These are phyloP conservation scores for Globisporangium solare DNA, from an alignment of 352 stramenopile species.

Conservation along the genomic window DNA sequence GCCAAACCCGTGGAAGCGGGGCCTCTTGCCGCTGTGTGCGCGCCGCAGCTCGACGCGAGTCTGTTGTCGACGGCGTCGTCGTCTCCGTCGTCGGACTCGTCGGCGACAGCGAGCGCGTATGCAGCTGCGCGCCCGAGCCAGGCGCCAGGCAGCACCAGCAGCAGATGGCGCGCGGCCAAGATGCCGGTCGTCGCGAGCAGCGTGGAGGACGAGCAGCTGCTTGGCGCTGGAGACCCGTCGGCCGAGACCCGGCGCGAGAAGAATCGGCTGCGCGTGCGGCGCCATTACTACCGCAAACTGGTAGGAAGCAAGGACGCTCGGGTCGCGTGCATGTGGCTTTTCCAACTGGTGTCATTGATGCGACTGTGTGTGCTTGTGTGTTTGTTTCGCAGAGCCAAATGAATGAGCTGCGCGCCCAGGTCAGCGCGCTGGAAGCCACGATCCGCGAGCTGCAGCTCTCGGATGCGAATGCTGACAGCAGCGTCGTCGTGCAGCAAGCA, in stretches of 20 bases:
- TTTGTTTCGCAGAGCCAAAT: constrained; percentile 11
- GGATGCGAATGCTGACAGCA: background rate
- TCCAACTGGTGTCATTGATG: background rate
- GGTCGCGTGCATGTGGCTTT: background rate
- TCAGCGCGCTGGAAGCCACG: constrained; percentile 15
- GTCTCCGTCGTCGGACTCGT: constrained; percentile 11
- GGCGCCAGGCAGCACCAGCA: no score
- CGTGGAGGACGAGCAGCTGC: background rate
- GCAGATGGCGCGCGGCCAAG: background rate
- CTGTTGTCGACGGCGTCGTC: constrained; percentile 5
- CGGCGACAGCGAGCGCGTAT: constrained; percentile 4
- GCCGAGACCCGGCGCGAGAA: constrained; percentile 13
- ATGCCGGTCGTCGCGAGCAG: background rate
- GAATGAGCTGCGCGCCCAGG: constrained; percentile 16
- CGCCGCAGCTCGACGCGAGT: background rate
- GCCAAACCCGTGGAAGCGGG: background rate
- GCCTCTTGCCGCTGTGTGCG: background rate
- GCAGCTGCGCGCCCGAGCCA: no score
- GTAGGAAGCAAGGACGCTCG: background rate
- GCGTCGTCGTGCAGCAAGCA: background rate
- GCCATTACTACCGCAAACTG: constrained; percentile 19
- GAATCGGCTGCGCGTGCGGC: constrained; percentile 18
- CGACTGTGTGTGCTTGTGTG: background rate
- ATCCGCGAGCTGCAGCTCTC: constrained; percentile 4
- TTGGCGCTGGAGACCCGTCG: background rate